Base-by-base conservation (phyloP, 2,329 filamentous ascomycete species). In the Cladobotryum mycophilum region DNA sequence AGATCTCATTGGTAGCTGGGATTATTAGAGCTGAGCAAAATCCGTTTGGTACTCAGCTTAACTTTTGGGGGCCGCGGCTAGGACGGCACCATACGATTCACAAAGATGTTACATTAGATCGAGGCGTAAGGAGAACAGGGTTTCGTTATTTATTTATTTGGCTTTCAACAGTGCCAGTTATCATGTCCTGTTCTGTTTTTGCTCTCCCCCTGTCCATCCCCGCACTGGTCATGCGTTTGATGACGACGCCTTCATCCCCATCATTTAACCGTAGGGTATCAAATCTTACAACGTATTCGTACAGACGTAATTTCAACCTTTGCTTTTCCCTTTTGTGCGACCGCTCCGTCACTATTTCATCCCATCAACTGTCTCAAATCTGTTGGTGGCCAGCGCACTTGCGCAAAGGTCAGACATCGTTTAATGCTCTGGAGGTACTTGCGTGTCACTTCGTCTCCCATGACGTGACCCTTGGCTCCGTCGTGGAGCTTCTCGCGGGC, bases 361-460 rank as follows among this genome's bases (percentile, higher is more conserved):
- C 93, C 93, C 93, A 99, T 99, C 60, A 99, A 73, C 73, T 99
- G 93, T 64, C 89, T 78, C 60, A 93, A 79, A 72, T 97, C 92
- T 61, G 90, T 85, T 1, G 93, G 93, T 52, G 91, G 91, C 93
- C 93, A 99, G 60, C 92, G 82, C 30, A 93, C 91, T 72, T 99
- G 93, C 22, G 92, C 90, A 79, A 96, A 99, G 54, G 89, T 97
- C 64, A 99, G 71, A 65, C 91, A 96, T 42, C 93, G 79, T 76
- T 99, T 99, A 68, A 99, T 97, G 66, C 92, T 96, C 74, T 99
- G 93, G 58, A 99, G 70, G 65, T 91, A 96, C 72, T 97, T 99
- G 58, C 93, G 81, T 47, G 93, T 99, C 41, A 87, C 84, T 72
- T 99, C 93, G 65, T 97, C 93, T 52, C 90, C 92, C 85, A 99